Evolutionary conservation across 257 asterid genomes (phyloP), one percentile per base, ranked within the genome.

Genomic region (Gynochthodes officinalis): DNA sequence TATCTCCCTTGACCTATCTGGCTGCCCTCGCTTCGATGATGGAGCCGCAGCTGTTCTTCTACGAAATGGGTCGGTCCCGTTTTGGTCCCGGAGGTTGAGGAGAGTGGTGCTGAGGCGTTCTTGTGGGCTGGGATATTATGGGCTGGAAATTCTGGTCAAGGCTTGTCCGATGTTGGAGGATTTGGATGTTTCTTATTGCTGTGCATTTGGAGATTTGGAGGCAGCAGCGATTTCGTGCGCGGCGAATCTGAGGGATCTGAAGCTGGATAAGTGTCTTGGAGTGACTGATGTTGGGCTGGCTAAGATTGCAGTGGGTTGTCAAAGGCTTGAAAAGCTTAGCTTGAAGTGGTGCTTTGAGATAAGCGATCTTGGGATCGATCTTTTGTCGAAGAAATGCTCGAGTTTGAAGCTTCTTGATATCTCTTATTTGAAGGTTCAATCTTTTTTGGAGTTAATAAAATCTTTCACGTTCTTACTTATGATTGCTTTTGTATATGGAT

Each of bases 281-380:
- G 35, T 90, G 21, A 79, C 86, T 53, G 96, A 90, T 67, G 88
- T 85, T 16, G 92, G 96, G 72, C 80, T 90, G 84, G 96, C 88
- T 7, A 80, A 85, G 40, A 73, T 90, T 1, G 92, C 87, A 25
- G 86, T 88, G 32, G 92, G 84, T 6, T 88, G 92, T 33, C 74
- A 76, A 12, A 70, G 57, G 33, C 83, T 90, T 2, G 86, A 88
- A 76, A 84, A 44, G 9, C 87, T 90, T 18, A 81, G 86, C 63
- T 73, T 90, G 64, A 88, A 78, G 49, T 90, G 96, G 96, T 88
- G 95, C 78, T 78, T 86, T 66, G 86, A 80, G 62, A 75, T 90
- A 1, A 88, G 82, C 61, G 95, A 90, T 77, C 71, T 88, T 66
- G 96, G 95, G 37, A 72, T 90, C 65, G 75, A 82, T 50, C 83